These are phyloP conservation scores for Ogataea nakhonphanomensis DNA, from an alignment of 805 yeast genomes.

Conservation along the genomic window DNA sequence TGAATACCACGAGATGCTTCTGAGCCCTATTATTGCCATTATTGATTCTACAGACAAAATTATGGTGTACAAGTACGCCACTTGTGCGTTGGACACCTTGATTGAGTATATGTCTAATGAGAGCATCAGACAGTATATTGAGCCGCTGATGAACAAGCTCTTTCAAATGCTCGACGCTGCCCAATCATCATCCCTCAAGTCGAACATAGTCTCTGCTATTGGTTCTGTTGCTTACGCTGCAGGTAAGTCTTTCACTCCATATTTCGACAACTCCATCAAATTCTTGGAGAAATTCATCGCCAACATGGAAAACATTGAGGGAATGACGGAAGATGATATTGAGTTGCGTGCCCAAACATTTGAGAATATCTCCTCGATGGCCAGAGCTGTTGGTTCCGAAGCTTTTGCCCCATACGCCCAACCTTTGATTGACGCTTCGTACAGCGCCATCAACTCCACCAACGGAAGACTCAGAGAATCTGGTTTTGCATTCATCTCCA, in stretches of 20 bases:
- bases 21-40: slow-evolving; percentile 82
- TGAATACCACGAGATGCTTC: slow-evolving; percentile 72
- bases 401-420: slow-evolving; percentile 81
- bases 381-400: slow-evolving; percentile 93
- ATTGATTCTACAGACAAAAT: slow-evolving; percentile 83
- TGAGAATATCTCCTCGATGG: slow-evolving; percentile 92
- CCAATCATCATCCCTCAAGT: slow-evolving; percentile 66
- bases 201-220: slow-evolving; percentile 88
- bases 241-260: slow-evolving; percentile 84
- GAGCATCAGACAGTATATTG: slow-evolving; percentile 74
- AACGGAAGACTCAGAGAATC: slow-evolving; percentile 89
- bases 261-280: slow-evolving; percentile 76
- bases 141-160: slow-evolving; percentile 85
- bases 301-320: slow-evolving; percentile 62
- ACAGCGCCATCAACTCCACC: slow-evolving; percentile 69
- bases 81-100: slow-evolving; percentile 86
- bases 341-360: slow-evolving; percentile 90
- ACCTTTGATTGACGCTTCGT: slow-evolving; percentile 86
- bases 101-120: slow-evolving; percentile 89
- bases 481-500: slow-evolving; percentile 88
- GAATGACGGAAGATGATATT: slow-evolving; percentile 81
- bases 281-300: slow-evolving; percentile 78
- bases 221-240: slow-evolving; percentile 97
- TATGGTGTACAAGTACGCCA: slow-evolving; percentile 85
- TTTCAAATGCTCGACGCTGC: slow-evolving; percentile 79